Percentiles rank a stretch among this genome's conserved stretches.
These are phyloP conservation scores for Trichoderma hamatum DNA, from an alignment of 2,329 filamentous ascomycete genomes.

Conservation along the genomic window DNA sequence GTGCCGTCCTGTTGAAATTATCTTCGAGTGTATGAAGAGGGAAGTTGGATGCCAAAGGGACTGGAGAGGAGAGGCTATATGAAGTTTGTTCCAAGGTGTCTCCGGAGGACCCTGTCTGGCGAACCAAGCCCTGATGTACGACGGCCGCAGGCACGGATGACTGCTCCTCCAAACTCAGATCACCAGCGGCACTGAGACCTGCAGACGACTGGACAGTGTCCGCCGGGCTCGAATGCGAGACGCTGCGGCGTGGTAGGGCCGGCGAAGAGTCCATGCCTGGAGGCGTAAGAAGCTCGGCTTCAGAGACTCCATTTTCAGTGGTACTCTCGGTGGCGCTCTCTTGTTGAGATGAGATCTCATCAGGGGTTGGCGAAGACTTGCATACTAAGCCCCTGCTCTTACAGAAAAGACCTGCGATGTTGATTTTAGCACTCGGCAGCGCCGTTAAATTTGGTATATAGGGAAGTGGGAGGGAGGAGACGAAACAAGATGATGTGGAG, in stretches of 20 bases:
- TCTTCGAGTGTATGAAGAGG: conserved; percentile 47
- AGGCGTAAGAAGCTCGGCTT: conserved; percentile 17
- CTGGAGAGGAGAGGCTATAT: conserved; percentile 19
- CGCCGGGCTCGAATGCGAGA: conserved; percentile 26
- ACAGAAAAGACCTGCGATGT: conserved; percentile 39
- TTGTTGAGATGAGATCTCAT: conserved; percentile 13
- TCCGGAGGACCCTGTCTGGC: conserved; percentile 21
- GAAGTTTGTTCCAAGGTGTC: conserved; percentile 5
- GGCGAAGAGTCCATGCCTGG: conserved; percentile 22
- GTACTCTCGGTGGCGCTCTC: conserved; percentile 13
- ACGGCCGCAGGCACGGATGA: conserved; percentile 30
- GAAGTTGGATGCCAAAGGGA: not conserved
- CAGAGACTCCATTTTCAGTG: conserved; percentile 22
- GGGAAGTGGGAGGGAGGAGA: not conserved
- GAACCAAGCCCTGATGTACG: conserved; percentile 35
- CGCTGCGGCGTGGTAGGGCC: conserved; percentile 16
- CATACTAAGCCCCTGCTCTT: conserved; percentile 40
- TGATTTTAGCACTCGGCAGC: conserved; percentile 8
- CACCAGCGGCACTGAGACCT: conserved; percentile 16
- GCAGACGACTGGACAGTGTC: conserved; percentile 25
- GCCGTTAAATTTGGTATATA: not conserved
- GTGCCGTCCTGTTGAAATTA: conserved; percentile 46
- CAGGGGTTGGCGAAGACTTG: conserved; percentile 36
- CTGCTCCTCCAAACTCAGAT: not conserved
- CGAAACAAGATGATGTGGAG: not conserved